Evolutionary conservation across 73 alveolate species (phyloP), one percentile per base, ranked within the genome.

Genomic region (Urostyla sp.): DNA sequence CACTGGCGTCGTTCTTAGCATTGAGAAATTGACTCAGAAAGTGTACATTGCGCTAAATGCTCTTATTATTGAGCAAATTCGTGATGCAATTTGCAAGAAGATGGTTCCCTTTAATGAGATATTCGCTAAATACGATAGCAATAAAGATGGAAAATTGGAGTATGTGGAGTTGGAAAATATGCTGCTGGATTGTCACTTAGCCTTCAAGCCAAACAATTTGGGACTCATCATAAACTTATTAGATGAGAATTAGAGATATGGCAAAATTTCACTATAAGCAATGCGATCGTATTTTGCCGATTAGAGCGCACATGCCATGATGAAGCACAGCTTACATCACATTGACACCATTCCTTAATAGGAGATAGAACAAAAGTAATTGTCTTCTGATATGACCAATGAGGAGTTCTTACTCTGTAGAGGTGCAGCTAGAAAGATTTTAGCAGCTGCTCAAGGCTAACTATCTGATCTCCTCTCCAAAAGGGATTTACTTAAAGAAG

Each of bases 1-100:
- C 26, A 24, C 36, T 11, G 57, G 51, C 37, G 69, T 60, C 3
- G 38, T 11, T 4, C 27, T 78, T 24, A 40, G 54, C 38, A 34
- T 60, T 21, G 20, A 26, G 11, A 30, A 35, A 32, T 40, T 81
- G 50, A 37, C 59, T 11, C 59, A 53, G 57, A 67, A 67, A 21
- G 85, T 81, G 15, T 52, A 6, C 32, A 44, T 35, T 4, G 91
- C 76, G 8, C 45, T 81, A 5, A 80, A 81, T 36, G 67, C 85
- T 15, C 69, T 46, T 7, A 59, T 81, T 32, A 16, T 67, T 11
- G 79, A 81, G 32, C 51, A 37, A 28, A 59, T 60, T 15, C 31
- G 72, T 38, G 79, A 45, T 1, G 85, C 80, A 1, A 0, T 81
- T 16, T 16, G 1, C 30, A 81, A 43, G 32, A 7, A 38, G 15